Evolutionary conservation across 805 yeast genomes (phyloP).

Genomic region (Monosporozyma solicola): DNA sequence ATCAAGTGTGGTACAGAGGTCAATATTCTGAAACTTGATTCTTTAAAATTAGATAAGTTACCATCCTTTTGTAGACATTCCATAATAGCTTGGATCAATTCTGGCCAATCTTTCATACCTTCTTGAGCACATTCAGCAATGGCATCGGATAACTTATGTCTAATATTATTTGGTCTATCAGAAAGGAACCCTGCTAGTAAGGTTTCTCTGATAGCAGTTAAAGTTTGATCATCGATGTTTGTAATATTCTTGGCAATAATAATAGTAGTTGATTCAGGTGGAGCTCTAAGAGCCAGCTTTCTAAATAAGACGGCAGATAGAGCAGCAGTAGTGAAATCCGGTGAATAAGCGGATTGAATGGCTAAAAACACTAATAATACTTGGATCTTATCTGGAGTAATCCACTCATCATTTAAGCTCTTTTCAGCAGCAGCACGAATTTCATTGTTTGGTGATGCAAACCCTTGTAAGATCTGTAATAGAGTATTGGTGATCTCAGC

Average conservation of each 20-base stretch:
- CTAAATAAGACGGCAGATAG: slow-evolving; percentile 85
- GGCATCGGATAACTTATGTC: slow-evolving; percentile 91
- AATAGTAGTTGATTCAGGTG: slow-evolving; percentile 46
- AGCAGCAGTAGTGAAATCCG: slow-evolving; percentile 50
- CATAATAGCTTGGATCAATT: slow-evolving; percentile 63
- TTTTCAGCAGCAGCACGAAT: slow-evolving; percentile 73
- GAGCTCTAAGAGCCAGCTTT: slow-evolving; percentile 73
- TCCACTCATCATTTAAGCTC: slow-evolving; percentile 68
- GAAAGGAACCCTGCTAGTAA: slow-evolving; percentile 66
- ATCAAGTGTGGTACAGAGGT: slow-evolving; percentile 75
- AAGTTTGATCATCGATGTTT: slow-evolving; percentile 48
- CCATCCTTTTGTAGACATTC: slow-evolving; percentile 50
- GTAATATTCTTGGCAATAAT: slow-evolving; percentile 76
- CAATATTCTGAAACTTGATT: slow-evolving; percentile 83
- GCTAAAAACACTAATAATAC: slow-evolving; percentile 68
- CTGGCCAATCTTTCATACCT: slow-evolving; percentile 62
- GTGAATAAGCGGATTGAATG: slow-evolving; percentile 60
- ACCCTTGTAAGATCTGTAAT: slow-evolving; percentile 48
- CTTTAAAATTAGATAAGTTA: slow-evolving; percentile 53
- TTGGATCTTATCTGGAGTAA: slow-evolving; percentile 55
- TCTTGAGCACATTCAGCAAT: slow-evolving; percentile 85
- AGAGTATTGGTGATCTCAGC: slow-evolving; percentile 50
- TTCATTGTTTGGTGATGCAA: slow-evolving; percentile 71
- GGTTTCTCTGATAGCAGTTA: slow-evolving; percentile 51
- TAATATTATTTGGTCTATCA: slow-evolving; percentile 62